Conservation (phyloP, 2,329 filamentous ascomycete genomes). For the Mariannaea elegans region DNA sequence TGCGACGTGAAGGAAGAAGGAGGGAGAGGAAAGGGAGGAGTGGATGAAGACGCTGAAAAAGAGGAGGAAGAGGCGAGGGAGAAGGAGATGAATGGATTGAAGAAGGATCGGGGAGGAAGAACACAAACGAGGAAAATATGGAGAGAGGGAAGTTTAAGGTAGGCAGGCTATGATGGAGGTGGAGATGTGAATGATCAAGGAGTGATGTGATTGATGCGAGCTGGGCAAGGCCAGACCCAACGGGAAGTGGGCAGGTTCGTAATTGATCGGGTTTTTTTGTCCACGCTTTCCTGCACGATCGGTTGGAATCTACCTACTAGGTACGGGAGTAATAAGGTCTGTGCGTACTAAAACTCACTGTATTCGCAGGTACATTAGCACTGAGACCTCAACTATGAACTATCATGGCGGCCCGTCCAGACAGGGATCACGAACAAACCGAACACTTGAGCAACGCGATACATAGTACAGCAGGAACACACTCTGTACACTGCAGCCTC, state of each 20-base stretch:
- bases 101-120: not conserved
- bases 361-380: too few relatives aligned
- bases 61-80: not conserved
- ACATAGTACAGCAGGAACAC: too few relatives aligned
- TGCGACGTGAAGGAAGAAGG: not conserved
- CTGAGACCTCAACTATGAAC: too few relatives aligned
- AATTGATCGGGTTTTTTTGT: conserved; percentile 4
- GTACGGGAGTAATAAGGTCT: not conserved
- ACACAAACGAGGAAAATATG: not conserved
- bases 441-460: too few relatives aligned
- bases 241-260: not conserved
- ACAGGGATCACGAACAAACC: too few relatives aligned
- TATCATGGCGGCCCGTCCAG: too few relatives aligned
- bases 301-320: not conserved
- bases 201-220: not conserved
- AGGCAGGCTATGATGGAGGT: conserved; percentile 3
- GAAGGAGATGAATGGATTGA: not conserved
- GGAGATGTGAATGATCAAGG: conserved; percentile 12
- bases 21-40: not conserved
- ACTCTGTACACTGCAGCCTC: too few relatives aligned
- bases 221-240: too few relatives aligned
- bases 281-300: not conserved
- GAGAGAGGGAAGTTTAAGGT: not conserved
- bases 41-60: not conserved
- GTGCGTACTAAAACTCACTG: too few relatives aligned